Base-by-base conservation (phyloP, 441 rosid genomes). In the Adansonia rubrostipa region DNA sequence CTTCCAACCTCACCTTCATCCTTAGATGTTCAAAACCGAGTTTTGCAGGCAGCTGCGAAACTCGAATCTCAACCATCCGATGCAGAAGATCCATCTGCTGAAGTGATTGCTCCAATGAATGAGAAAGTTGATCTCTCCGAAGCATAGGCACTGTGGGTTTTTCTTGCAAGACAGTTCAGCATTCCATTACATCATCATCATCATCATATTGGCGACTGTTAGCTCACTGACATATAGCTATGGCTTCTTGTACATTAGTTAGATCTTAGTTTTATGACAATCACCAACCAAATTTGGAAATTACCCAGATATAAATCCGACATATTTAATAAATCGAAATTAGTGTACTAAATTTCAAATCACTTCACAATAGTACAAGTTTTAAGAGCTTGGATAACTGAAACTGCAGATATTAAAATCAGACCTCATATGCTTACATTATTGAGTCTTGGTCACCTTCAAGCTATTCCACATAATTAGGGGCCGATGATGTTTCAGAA, bases 1-100 rank as follows among this genome's bases (percentile, higher is more conserved):
- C 92, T 94, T 44, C 94, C 98, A 11, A 96, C 98, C 1, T 91
- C 98, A 36, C 98, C 98, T 80, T 96, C 97, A 62, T 93, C 99
- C 45, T 77, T 81, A 36, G 97, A 91, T 73, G 94, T 96, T 72
- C 96, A 90, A 83, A 93, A 84, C 82, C 87, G 99, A 50, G 99
- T 94, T 72, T 82, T 92, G 82, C 86, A 92, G 79, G 98, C 97
- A 62, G 98, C 98, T 42, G 97, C 97, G 4, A 94, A 90, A 84
- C 98, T 84, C 70, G 97, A 92, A 87, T 94, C 99, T 80, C 91
- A 94, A 73, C 97, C 98, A 1, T 90, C 97, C n/a, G 94, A 86
- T 11, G 75, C 79, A 4, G 87, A 85, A 24, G 85, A 85, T 77
- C 80, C 86, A 57, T 81, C 92, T 0, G 48, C 90, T 7, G 90